These are phyloP conservation scores for Miscanthus lutarioriparius DNA, from an alignment of 176 grass and related monocot genomes.

Conservation along the genomic window DNA sequence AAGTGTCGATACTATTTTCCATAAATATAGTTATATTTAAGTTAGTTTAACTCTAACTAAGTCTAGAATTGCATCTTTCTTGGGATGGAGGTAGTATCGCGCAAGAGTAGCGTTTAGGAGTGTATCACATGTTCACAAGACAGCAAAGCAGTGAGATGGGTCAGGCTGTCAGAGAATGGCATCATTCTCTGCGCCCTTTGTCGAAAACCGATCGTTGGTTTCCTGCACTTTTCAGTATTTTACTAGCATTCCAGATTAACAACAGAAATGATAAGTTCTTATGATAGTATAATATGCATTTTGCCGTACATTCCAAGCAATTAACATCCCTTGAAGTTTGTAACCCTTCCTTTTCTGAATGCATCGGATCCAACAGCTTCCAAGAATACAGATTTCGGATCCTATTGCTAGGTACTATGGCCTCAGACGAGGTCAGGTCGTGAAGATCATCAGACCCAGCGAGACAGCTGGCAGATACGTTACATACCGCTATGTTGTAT, in stretches of 20 bases:
- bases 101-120: not conserved
- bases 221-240: not conserved
- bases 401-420: constrained; percentile 85
- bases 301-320: not conserved
- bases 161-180: not conserved
- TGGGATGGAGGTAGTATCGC: not conserved
- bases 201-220: not conserved
- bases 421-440: constrained; percentile 74
- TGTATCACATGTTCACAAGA: not conserved
- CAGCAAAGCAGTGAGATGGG: not conserved
- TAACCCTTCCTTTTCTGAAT: constrained; percentile 39
- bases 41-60: no score
- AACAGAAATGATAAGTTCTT: not conserved
- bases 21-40: no score
- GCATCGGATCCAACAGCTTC: constrained; percentile 55
- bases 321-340: not conserved
- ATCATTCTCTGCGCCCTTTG: not conserved
- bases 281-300: not conserved
- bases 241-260: not conserved
- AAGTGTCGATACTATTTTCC: not conserved
- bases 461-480: constrained; percentile 91
- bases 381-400: constrained; percentile 85
- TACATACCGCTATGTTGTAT: constrained; percentile 82
- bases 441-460: constrained; percentile 88
- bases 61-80: not conserved